phyloP scores from a whole-genome alignment of 2,329 filamentous ascomycete genomes.

The Xylariaceae sp. region DNA sequence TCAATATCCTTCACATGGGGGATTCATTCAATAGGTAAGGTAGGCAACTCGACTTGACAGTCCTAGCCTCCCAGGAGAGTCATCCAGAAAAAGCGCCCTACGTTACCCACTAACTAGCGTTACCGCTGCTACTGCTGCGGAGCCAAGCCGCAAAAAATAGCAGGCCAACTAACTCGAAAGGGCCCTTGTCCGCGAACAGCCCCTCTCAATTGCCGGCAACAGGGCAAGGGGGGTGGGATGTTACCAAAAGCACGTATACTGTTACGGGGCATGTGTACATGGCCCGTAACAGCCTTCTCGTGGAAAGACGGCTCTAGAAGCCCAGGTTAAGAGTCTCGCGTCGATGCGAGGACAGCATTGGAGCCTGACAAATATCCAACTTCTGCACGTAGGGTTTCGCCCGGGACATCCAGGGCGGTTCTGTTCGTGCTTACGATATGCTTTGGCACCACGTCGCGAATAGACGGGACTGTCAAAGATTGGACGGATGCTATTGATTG shows the following conservation, averaged over 20 bases:
- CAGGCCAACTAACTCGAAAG: constrained; percentile 13
- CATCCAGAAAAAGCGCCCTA: constrained; percentile 9
- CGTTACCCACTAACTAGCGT: constrained; percentile 1
- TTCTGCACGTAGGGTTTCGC: constrained; percentile 5
- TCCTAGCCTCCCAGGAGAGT: constrained; percentile 1
- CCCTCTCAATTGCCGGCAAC: constrained; percentile 15
- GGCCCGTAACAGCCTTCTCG: too few relatives aligned
- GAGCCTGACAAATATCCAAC: constrained; percentile 16
- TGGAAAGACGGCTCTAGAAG: neutral
- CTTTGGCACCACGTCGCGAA: too few relatives aligned
- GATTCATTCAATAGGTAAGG: constrained; percentile 1
- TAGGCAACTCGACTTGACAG: constrained; percentile 6
- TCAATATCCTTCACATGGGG: too few relatives aligned
- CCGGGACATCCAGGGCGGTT: constrained; percentile 1
- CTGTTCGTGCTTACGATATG: constrained; percentile 15
- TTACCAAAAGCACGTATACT: too few relatives aligned
- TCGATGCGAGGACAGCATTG: constrained; percentile 4
- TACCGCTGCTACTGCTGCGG: constrained; percentile 2
- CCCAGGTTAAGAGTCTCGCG: constrained; percentile 13
- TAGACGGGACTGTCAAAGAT: too few relatives aligned
- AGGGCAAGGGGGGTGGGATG: too few relatives aligned
- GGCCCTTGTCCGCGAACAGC: constrained; percentile 18
- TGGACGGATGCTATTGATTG: too few relatives aligned
- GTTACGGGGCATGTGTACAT: too few relatives aligned
- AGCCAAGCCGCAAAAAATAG: constrained; percentile 24